Percentiles rank a stretch among this genome's conserved stretches.
These are phyloP conservation scores for Paraphoma chrysanthemicola DNA, from an alignment of 2,329 filamentous ascomycete genomes.

Conservation along the genomic window DNA sequence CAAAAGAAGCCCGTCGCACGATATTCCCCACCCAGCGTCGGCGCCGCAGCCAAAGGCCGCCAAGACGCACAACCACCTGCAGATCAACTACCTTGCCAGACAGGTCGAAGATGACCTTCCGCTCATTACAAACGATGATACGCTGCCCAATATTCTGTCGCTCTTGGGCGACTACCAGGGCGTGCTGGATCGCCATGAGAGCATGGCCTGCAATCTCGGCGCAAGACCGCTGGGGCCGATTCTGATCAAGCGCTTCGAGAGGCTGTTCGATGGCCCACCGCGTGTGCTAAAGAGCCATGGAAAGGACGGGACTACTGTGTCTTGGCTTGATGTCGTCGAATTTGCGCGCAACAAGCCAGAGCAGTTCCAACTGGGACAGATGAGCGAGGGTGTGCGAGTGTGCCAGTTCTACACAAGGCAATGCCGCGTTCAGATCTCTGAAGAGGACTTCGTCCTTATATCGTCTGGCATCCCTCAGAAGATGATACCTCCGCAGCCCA, in stretches of 20 bases:
- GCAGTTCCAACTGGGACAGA: constrained; percentile 76
- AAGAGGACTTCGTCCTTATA: constrained; percentile 87
- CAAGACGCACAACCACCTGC: constrained; percentile 66
- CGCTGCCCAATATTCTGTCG: constrained; percentile 74
- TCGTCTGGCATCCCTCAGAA: constrained; percentile 83
- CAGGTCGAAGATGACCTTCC: constrained; percentile 68
- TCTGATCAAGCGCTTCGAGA: constrained; percentile 83
- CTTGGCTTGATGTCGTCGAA: constrained; percentile 85
- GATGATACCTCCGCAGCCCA: constrained; percentile 79
- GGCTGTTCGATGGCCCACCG: constrained; percentile 83
- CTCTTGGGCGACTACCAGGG: constrained; percentile 84
- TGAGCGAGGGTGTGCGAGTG: constrained; percentile 71
- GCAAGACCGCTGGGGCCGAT: constrained; percentile 83
- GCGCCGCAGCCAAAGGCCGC: constrained; percentile 57
- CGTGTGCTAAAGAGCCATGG: constrained; percentile 68
- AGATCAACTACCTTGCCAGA: constrained; percentile 72
- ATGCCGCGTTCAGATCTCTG: constrained; percentile 80
- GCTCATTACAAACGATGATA: constrained; percentile 70
- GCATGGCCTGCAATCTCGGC: constrained; percentile 83
- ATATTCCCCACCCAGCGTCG: constrained; percentile 39
- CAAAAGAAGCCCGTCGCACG: constrained; percentile 54
- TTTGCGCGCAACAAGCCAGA: constrained; percentile 81
- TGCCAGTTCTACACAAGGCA: constrained; percentile 87
- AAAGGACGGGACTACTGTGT: constrained; percentile 68
- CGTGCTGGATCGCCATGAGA: constrained; percentile 84